Conservation (phyloP, 169 alveolate species). For the Eimeria praecox region DNA sequence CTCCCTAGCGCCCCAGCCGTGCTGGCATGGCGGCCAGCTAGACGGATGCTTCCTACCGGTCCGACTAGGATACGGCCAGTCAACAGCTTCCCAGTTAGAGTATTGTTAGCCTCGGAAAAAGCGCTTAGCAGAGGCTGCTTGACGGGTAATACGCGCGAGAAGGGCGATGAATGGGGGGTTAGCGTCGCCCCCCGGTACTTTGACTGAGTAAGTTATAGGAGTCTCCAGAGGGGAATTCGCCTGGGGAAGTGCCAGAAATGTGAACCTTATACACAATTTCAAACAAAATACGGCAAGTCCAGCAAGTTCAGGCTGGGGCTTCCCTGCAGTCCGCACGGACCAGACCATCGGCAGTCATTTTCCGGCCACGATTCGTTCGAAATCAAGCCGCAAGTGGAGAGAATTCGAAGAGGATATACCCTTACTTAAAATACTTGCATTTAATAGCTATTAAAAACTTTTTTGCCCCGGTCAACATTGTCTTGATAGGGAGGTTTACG, state of each 20-base stretch:
- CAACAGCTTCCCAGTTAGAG: not conserved
- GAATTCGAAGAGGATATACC: not conserved
- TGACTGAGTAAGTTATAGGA: not conserved
- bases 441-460: not conserved
- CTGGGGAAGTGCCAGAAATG: not conserved
- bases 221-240: too few relatives aligned
- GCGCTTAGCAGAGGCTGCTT: not conserved
- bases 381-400: not conserved
- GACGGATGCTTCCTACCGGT: not conserved
- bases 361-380: not conserved
- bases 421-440: not conserved
- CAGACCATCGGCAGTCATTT: not conserved
- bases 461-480: not conserved
- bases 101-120: not conserved
- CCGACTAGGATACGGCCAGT: not conserved
- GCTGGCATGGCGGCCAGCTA: not conserved
- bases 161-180: not conserved
- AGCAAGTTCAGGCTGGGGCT: constrained; percentile 22
- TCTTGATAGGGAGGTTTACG: not conserved
- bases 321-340: not conserved
- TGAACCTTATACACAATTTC: not conserved
- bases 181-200: not conserved
- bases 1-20: not conserved
- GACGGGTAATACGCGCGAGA: not conserved
- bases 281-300: not conserved